These are phyloP conservation scores for bread wheat (Triticum aestivum) DNA, from an alignment of 176 grass and related monocot genomes.

Conservation along the genomic window IWGSC_CS_RefSeq_v2.1 NC_057801.1:586907532-586908031, in stretches of 20 bases:
- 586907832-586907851: constrained; percentile 62
- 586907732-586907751: constrained; percentile 75
- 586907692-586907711: constrained; percentile 68
- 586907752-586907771: constrained; percentile 97
- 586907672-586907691: constrained; percentile 89
- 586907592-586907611: constrained; percentile 18
- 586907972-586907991: constrained; percentile 77
- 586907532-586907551: constrained; percentile 35
- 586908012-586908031: constrained; percentile 57
- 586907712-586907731: constrained; percentile 56
- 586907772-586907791: constrained; percentile 89
- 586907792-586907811: constrained; percentile 98
- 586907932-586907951: constrained; percentile 91
- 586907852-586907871: constrained; percentile 39
- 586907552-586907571: constrained; percentile 34
- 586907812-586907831: constrained; percentile 82
- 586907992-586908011: constrained; percentile 67
- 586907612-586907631: constrained; percentile 51
- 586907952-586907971: constrained; percentile 68
- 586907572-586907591: constrained; percentile 2
- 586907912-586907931: constrained; percentile 93
- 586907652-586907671: constrained; percentile 76
- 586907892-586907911: constrained; percentile 81
- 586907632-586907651: constrained; percentile 63
- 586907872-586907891: constrained; percentile 31